Base-by-base conservation (phyloP, 805 yeast genomes). In the Candida qinlingensis region DNA sequence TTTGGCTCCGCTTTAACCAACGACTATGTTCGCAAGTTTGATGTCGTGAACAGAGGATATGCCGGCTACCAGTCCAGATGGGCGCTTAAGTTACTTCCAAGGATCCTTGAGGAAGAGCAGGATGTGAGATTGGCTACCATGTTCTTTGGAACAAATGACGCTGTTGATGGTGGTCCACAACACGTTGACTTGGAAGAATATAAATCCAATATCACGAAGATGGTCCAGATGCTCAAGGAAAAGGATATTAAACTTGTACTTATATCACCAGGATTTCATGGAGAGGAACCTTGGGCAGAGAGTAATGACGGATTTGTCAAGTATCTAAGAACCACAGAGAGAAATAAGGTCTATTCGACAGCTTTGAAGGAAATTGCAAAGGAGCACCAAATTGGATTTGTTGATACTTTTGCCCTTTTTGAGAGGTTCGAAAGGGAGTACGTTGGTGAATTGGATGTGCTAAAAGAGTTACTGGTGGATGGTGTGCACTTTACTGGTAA, bases 131-230 rank as follows among this genome's bases (percentile, higher is more conserved):
- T 74, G 9, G 70, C 80, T 50, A 78, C 81, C 9, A 67, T 89
- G 2, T 89, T 85, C 61, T 80, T 87, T 57, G 97, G 97, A 4
- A 77, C 96, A 11, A 90, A 90, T 60, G 97, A 90, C 63, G 73
- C 85, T 0, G 73, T 77, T 4, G 54, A 67, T 7, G 69, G 61
- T 1, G 75, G 74, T 4, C 58, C 61, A 4, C 80, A 76, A 54
- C 66, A 67, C 26, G 87, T 87, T 9, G 76, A 79, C 1, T 19
- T 83, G 4, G 74, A 64, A 0, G 67, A 74, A 48, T 87, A 67
- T 59, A 49, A 63, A 25, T 65, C 61, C 12, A 89, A 89, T 58
- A 67, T 76, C 52, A 57, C 54, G 29, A 46, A 51, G 9, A 54
- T 87, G 57, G 68, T 80, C 11, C 54, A 67, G 6, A 53, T 71